phyloP scores from a whole-genome alignment of 257 asterid genomes.

The Solanum medicagineum region DNA sequence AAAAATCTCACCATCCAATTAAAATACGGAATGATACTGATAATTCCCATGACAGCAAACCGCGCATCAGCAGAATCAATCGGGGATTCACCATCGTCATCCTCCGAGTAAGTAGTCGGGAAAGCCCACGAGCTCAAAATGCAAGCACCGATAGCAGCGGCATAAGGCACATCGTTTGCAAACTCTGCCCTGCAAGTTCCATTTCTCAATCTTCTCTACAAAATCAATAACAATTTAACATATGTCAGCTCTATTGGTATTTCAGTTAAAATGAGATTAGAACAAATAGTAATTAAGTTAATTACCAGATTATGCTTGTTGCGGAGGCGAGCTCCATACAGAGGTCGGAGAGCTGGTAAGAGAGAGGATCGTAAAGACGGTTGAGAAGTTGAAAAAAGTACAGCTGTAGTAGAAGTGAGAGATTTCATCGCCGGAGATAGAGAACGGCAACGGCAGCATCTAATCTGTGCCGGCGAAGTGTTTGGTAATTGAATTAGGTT shows the following conservation, averaged over 20 bases:
- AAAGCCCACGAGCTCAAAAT: conserved; percentile 65
- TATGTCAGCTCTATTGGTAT: not conserved
- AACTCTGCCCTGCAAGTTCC: conserved; percentile 72
- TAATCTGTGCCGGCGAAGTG: conserved; percentile 16
- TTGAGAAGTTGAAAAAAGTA: conserved; percentile 19
- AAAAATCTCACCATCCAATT: conserved; percentile 71
- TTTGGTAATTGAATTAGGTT: conserved; percentile 6
- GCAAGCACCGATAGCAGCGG: conserved; percentile 78
- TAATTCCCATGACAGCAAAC: conserved; percentile 92
- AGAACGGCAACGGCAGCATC: conserved; percentile 18
- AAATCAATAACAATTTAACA: not conserved
- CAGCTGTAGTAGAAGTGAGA: conserved; percentile 22
- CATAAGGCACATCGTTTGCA: conserved; percentile 65
- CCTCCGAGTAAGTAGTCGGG: conserved; percentile 49
- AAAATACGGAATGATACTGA: conserved; percentile 88
- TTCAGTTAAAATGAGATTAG: not conserved
- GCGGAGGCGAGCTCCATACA: not conserved
- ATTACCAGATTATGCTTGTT: conserved; percentile 4
- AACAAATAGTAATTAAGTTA: not conserved
- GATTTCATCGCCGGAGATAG: conserved; percentile 31
- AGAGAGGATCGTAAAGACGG: conserved; percentile 19
- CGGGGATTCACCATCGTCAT: conserved; percentile 44
- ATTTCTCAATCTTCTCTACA: conserved; percentile 31
- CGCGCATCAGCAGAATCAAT: conserved; percentile 80
- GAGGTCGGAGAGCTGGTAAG: conserved; percentile 21